Percentiles rank a stretch among this genome's conserved stretches.
These are phyloP conservation scores for Ilex paraguariensis DNA, from an alignment of 305 asterid species.

Conservation along the genomic window DNA sequence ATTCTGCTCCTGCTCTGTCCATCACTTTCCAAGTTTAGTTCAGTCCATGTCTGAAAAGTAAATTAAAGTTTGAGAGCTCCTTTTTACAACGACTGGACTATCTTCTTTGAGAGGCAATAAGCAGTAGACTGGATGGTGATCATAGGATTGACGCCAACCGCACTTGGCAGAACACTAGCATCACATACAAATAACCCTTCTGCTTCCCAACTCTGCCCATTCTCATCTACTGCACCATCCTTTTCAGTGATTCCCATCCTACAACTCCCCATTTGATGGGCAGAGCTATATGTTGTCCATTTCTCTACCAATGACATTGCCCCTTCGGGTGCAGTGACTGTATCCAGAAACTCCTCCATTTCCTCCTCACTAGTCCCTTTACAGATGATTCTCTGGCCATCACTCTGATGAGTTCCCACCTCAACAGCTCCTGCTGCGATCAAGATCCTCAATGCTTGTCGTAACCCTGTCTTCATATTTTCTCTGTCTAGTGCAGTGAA, in stretches of 20 bases:
- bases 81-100: constrained; percentile 39
- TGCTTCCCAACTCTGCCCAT: constrained; percentile 95
- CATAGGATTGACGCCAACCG: constrained; percentile 94
- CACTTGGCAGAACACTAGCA: constrained; percentile 75
- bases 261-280: constrained; percentile 83
- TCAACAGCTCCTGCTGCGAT: constrained; percentile 85
- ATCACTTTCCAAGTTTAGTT: no score
- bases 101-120: constrained; percentile 51
- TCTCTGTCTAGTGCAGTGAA: constrained; percentile 46
- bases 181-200: constrained; percentile 75
- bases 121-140: constrained; percentile 78
- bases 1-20: no score
- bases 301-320: constrained; percentile 46
- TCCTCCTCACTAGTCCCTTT: constrained; percentile 34
- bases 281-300: constrained; percentile 66
- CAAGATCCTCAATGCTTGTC: constrained; percentile 47
- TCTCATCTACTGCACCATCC: constrained; percentile 71
- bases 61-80: constrained; percentile 7
- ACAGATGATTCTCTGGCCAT: constrained; percentile 62
- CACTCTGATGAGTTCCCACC: constrained; percentile 75
- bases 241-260: constrained; percentile 60
- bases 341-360: constrained; percentile 49
- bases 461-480: constrained; percentile 46
- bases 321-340: constrained; percentile 53
- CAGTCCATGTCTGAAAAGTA: no score